A percentile compares a stretch with the other conserved stretches of the same genome.
These are phyloP conservation scores for Candida manassasensis DNA, from an alignment of 805 yeast species.

Conservation along the genomic window DNA sequence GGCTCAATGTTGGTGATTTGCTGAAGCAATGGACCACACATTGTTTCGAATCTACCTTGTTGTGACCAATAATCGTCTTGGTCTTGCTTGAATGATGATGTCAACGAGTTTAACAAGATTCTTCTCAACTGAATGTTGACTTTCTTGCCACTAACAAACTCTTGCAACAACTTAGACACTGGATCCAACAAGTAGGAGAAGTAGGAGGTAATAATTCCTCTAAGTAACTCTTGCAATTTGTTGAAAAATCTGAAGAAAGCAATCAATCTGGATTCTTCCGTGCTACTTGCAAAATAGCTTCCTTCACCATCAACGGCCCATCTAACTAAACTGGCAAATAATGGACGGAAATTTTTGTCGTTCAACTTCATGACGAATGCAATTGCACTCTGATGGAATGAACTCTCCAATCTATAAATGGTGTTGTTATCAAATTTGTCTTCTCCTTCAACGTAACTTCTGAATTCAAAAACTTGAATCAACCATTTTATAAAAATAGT, in stretches of 20 bases:
- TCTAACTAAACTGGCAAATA: constrained; percentile 77
- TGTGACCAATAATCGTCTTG: constrained; percentile 95
- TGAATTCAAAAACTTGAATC: constrained; percentile 66
- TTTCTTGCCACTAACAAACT: constrained; percentile 41
- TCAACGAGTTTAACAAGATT: constrained; percentile 64
- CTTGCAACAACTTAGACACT: constrained; percentile 51
- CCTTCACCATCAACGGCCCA: constrained; percentile 93
- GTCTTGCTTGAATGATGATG: constrained; percentile 80
- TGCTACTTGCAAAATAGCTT: constrained; percentile 30
- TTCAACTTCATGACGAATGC: constrained; percentile 83
- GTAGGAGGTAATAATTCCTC: constrained; percentile 83
- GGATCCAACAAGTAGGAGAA: constrained; percentile 81
- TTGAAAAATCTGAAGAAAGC: constrained; percentile 85
- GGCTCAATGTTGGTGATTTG: constrained; percentile 71
- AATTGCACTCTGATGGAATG: constrained; percentile 69
- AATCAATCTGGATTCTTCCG: constrained; percentile 53
- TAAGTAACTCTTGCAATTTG: constrained; percentile 76
- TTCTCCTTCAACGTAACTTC: constrained; percentile 35
- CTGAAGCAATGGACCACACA: constrained; percentile 55
- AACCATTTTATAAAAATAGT: constrained; percentile 64
- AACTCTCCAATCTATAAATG: constrained; percentile 73
- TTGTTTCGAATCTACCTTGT: constrained; percentile 73
- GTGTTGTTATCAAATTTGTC: constrained; percentile 61
- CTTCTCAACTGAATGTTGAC: constrained; percentile 58
- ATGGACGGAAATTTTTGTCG: constrained; percentile 89